Evolutionary conservation across 2,329 filamentous ascomycete genomes (phyloP).

Genomic region (Conoideocrella luteorostrata): DNA sequence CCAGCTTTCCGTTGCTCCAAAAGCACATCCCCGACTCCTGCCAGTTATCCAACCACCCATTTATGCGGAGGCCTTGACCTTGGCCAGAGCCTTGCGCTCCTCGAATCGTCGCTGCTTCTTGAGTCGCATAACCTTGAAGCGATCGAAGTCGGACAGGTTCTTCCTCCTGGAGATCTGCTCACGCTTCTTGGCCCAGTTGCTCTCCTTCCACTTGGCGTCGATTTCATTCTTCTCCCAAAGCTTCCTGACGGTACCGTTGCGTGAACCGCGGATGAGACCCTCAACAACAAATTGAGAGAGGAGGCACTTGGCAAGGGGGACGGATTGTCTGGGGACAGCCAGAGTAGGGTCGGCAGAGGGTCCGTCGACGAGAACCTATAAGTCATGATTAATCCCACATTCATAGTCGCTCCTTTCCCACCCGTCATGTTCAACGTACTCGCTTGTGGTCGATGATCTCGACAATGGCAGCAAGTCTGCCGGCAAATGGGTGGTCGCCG

Average conservation of each 20-base stretch:
- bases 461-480: conserved; percentile 88
- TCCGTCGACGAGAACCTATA: conserved; percentile 90
- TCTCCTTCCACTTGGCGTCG: conserved; percentile 87
- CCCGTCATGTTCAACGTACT: conserved; percentile 60
- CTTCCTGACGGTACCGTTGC: conserved; percentile 76
- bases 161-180: conserved; percentile 79
- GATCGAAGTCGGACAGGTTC: conserved; percentile 94
- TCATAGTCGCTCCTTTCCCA: background rate
- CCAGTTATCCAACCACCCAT: conserved; percentile 27
- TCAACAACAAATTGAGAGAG: conserved; percentile 85
- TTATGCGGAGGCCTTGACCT: conserved; percentile 80
- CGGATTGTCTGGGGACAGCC: conserved; percentile 78
- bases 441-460: conserved; percentile 99
- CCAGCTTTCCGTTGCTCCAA: conserved; percentile 27
- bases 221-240: conserved; percentile 88
- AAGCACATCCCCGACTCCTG: conserved; percentile 17
- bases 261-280: conserved; percentile 78
- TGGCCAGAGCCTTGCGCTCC: conserved; percentile 92
- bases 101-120: conserved; percentile 99
- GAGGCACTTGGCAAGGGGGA: conserved; percentile 74
- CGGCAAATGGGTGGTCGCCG: conserved; percentile 66
- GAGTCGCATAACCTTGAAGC: conserved; percentile 99
- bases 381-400: conserved; percentile 8
- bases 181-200: conserved; percentile 91
- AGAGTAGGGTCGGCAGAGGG: conserved; percentile 75